Evolutionary conservation across 75 land plant genomes (phyloP), one percentile per base, ranked within the genome.

Genomic region (Pseudotsuga menziesii): DNA sequence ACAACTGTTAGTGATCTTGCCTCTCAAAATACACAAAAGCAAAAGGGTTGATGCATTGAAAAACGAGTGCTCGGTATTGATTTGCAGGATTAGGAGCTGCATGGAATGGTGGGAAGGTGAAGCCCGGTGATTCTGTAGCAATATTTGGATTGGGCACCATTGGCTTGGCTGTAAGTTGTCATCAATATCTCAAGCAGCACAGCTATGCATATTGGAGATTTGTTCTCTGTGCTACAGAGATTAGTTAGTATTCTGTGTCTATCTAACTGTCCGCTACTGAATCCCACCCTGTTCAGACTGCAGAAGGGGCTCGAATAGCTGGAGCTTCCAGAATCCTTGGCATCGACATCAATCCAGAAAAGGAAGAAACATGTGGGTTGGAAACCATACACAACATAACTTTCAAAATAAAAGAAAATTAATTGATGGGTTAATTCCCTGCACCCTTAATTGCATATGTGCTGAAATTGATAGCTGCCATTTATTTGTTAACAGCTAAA

Each of bases 291-390:
- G n/a, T 69, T 9, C 72, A 82, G 87, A 77, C 58, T 36, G 85
- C 72, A 48, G 81, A 78, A 78, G 87, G 87, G 36, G 85, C 86
- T 1, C 73, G 70, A 69, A 27, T 78, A 19, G 85, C 87, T 66
- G 87, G 87, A 32, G 87, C 87, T 14, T 75, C 87, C 32, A 67
- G 78, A 61, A 78, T 85, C 27, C 71, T 85, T 69, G 87, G 87
- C 20, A 59, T 85, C 29, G 87, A 85, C 59, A 78, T 78, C 48
- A 48, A 78, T 15, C 74, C 85, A 55, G 59, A 27, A 23, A 85
- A 83, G 63, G 67, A 78, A 14, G 78, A 78, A 56, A 74, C 32
- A 61, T 85, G 87, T 82, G 11, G 1, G 52, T 48, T 48, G 39
- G 11, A 5, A 69, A 39, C 17, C 15, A 19, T 6, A 6, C n/a